These are phyloP conservation scores for Alternaria triticimaculans DNA, from an alignment of 2,329 filamentous ascomycete species.

Conservation along the genomic window DNA sequence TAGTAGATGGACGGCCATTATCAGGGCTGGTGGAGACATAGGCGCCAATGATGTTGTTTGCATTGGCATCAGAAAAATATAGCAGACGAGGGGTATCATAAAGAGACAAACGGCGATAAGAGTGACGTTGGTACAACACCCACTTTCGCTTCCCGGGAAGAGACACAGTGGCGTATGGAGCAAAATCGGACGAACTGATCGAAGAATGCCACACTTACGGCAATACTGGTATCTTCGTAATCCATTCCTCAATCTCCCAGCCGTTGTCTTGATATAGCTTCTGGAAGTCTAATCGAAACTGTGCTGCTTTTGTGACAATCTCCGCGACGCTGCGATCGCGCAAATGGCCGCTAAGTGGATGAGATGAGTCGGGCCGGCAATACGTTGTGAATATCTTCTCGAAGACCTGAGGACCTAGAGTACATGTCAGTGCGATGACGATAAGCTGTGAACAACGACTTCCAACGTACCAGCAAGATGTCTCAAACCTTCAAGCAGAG, in stretches of 20 bases:
- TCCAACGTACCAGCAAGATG: conserved; percentile 31
- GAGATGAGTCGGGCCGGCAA: conserved; percentile 24
- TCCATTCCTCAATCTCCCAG: conserved; percentile 35
- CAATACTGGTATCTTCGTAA: conserved; percentile 34
- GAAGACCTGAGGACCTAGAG: conserved; percentile 33
- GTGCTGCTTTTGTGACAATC: conserved; percentile 32
- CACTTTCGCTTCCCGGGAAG: too few species aligned
- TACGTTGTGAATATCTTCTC: conserved; percentile 35
- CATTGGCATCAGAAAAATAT: background rate
- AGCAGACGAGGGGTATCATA: background rate
- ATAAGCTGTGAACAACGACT: background rate
- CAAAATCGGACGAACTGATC: too few species aligned
- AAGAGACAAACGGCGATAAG: background rate
- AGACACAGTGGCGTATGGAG: too few species aligned
- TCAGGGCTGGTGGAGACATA: background rate
- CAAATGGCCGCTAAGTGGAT: conserved; percentile 20
- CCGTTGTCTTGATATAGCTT: conserved; percentile 21
- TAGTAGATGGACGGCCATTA: background rate
- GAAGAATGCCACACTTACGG: too few species aligned
- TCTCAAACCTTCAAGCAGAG: conserved; percentile 42
- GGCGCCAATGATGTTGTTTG: too few species aligned
- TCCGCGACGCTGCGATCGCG: conserved; percentile 39
- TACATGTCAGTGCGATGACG: background rate
- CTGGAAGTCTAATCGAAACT: conserved; percentile 25
- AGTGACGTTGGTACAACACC: background rate